Evolutionary conservation across 2,329 filamentous ascomycete genomes (phyloP).

Genomic region (Neurospora sp.): DNA sequence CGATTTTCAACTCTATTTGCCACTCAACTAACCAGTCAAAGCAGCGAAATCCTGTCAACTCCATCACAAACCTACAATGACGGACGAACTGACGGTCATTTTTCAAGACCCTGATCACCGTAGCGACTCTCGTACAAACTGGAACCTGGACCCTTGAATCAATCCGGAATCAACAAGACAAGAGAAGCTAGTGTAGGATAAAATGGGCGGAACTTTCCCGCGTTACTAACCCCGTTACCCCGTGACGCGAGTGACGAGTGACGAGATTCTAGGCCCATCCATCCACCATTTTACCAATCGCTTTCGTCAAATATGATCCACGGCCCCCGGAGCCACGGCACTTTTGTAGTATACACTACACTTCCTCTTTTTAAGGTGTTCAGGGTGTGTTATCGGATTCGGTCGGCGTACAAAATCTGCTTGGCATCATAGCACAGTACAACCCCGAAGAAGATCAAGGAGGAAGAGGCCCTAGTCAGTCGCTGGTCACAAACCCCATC

Average conservation of each 20-base stretch:
- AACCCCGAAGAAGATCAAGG: neutral
- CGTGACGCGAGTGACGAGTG: neutral
- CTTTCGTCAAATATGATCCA: neutral
- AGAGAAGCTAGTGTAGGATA: neutral
- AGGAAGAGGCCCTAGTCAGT: neutral
- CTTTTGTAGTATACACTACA: neutral
- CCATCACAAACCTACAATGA: neutral
- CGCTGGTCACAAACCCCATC: neutral
- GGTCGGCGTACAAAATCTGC: neutral
- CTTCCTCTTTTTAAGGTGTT: neutral
- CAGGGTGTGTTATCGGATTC: neutral
- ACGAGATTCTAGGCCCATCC: neutral
- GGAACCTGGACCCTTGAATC: neutral
- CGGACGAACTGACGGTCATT: neutral
- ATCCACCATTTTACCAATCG: neutral
- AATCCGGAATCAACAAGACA: neutral
- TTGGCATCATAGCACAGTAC: neutral
- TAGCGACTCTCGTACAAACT: neutral
- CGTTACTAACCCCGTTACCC: neutral
- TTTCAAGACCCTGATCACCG: neutral
- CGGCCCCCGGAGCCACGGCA: neutral
- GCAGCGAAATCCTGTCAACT: neutral
- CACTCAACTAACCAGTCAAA: neutral
- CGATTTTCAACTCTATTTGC: neutral
- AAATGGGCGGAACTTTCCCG: neutral